phyloP scores from a whole-genome alignment of 176 grass and related monocot genomes.

The Tillandsia fasciculata region DNA sequence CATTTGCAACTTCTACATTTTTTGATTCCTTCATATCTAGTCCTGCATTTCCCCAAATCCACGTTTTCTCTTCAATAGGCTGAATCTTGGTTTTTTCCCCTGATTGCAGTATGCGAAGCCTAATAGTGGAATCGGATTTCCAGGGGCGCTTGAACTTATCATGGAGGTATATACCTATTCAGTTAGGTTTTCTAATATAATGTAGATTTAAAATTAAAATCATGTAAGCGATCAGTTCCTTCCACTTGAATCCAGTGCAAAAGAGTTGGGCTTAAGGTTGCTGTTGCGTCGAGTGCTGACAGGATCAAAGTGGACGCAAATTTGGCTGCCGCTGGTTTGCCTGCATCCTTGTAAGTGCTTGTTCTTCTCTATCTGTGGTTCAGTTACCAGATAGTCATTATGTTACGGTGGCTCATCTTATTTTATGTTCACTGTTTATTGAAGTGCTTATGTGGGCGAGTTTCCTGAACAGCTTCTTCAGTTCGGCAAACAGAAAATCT shows the following conservation, averaged over 20 bases:
- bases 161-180: constrained; percentile 59
- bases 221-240: constrained; percentile 12
- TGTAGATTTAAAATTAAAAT: constrained; percentile 9
- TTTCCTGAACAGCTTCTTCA: too few species aligned
- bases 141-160: constrained; percentile 83
- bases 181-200: constrained; percentile 8
- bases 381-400: constrained; percentile 11
- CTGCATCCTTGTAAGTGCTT: constrained; percentile 53
- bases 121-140: constrained; percentile 83
- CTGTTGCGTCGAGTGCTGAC: constrained; percentile 93
- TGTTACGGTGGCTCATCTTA: not conserved
- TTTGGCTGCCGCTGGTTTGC: constrained; percentile 74
- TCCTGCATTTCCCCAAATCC: constrained; percentile 13
- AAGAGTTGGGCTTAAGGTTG: constrained; percentile 71
- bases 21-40: constrained; percentile 10
- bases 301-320: constrained; percentile 93
- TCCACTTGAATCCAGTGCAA: constrained; percentile 59
- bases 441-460: too few species aligned
- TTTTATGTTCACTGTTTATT: not conserved
- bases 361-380: constrained; percentile 21
- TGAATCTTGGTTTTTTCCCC: constrained; percentile 10
- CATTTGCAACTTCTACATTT: not conserved
- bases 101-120: constrained; percentile 81
- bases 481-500: too few species aligned
- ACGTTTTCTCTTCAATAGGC: not conserved